Base-by-base conservation (phyloP, 1,284 basidiomycete genomes). In the Athelia psychrophila region DNA sequence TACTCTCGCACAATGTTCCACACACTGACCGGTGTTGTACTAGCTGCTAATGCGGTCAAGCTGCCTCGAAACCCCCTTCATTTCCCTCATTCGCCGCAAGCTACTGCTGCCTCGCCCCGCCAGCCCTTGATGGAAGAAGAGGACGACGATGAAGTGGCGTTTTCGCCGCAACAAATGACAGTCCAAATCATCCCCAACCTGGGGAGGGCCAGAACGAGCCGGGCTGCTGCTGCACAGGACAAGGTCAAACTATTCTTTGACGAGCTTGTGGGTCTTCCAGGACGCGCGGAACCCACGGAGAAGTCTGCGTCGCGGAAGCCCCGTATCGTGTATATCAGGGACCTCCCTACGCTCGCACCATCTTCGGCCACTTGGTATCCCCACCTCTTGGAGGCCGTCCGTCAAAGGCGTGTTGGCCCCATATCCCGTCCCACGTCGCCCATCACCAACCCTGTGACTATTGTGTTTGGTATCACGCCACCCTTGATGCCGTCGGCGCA, bases 381-480 rank as follows among this genome's bases (percentile, higher is more conserved):
- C 3, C 77, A 85, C 27, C 75, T 95, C 15, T 75, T 93, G 10
- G 77, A 83, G 38, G 86, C 91, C 8, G 88, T 94, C 8, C 83
- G 85, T 47, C 76, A 84, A 52, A 79, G 89, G 30, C 79, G 92
- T 23, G 78, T 81, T 58, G 82, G 86, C 2, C 72, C 80, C 3
- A 72, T 84, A 16, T 72, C 80, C 1, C 73, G 78, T 38, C 74
- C 80, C 16, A 75, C 77, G 4, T 78, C 81, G 13, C 78, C 83
- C 3, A 78, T 87, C 8, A 58, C 69, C 24, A 83, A 81, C 63
- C 89, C 91, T 2, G 89, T 86, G 57, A 83, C 86, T 2, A 88
- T 95, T 44, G 75, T 95, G 4, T 88, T 95, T 60, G 91, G 91
- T 19, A 83, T 91, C 59, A 86, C 89, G 0, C 92, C 93, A 12